phyloP scores from a whole-genome alignment of 2,329 filamentous ascomycete genomes.

The Penicillium sp. region DNA sequence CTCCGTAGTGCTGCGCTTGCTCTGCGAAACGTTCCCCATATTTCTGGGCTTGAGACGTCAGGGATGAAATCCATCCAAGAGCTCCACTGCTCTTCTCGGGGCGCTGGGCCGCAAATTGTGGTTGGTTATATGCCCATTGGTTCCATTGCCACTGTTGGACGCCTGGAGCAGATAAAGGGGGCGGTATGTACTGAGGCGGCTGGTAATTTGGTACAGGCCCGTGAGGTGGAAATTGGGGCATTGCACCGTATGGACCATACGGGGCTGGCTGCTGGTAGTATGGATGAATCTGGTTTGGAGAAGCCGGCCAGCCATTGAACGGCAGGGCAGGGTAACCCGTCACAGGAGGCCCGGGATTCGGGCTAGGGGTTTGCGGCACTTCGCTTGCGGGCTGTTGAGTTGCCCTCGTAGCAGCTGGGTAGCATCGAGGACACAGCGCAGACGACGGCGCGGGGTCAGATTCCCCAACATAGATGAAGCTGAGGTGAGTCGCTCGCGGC shows the following conservation, averaged over 20 bases:
- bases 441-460: slow-evolving; percentile 29
- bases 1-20: slow-evolving; percentile 31
- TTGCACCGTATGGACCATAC: slow-evolving; percentile 16
- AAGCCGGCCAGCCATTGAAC: slow-evolving; percentile 10
- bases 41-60: slow-evolving; percentile 35
- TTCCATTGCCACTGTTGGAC: slow-evolving; percentile 26
- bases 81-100: slow-evolving; percentile 23
- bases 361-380: slow-evolving; percentile 2
- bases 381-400: slow-evolving; percentile 18
- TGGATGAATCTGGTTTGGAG: slow-evolving; percentile 12
- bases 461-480: slow-evolving; percentile 32
- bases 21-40: slow-evolving; percentile 35
- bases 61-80: slow-evolving; percentile 29
- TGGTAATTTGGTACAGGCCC: slow-evolving; percentile 11
- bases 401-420: slow-evolving; percentile 34
- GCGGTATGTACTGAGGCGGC: slow-evolving; percentile 22
- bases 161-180: slow-evolving; percentile 16
- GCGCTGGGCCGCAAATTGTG: slow-evolving; percentile 17
- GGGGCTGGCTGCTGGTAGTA: slow-evolving; percentile 7
- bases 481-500: slow-evolving; percentile 30
- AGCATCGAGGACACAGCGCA: slow-evolving; percentile 36
- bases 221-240: slow-evolving; percentile 17
- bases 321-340: slow-evolving; percentile 11
- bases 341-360: slow-evolving; percentile 9
- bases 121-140: slow-evolving; percentile 18